A percentile compares a stretch with the other conserved stretches of the same genome.
phyloP scores from a whole-genome alignment of 2,329 filamentous ascomycete genomes.

The Epichloe sylvatica region DNA sequence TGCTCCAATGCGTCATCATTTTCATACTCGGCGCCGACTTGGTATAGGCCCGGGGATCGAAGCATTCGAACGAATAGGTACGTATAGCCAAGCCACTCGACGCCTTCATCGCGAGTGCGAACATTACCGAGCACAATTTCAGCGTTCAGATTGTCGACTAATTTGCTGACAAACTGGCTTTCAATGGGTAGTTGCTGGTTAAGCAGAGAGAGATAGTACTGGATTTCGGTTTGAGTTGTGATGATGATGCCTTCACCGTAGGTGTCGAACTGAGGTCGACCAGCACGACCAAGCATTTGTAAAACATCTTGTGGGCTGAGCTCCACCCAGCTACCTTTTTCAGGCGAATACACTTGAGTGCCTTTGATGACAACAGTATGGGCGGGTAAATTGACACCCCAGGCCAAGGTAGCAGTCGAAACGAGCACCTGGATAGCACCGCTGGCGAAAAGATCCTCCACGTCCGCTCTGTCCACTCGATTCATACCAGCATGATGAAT shows the following conservation, averaged over 20 bases:
- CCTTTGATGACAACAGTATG: conserved; percentile 99
- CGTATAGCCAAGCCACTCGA: conserved; percentile 98
- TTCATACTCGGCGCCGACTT: conserved; percentile 90
- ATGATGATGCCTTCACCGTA: conserved; percentile 99
- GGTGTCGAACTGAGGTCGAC: conserved; percentile 90
- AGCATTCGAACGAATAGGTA: conserved; percentile 98
- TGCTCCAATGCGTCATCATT: conserved; percentile 85
- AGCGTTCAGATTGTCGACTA: conserved; percentile 92
- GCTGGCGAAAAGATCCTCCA: conserved; percentile 86
- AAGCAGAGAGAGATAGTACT: conserved; percentile 90
- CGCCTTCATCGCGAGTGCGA: conserved; percentile 79
- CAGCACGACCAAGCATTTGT: conserved; percentile 96
- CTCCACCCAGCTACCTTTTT: conserved; percentile 98
- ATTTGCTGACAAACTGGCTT: conserved; percentile 81
- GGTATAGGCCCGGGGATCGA: conserved; percentile 84
- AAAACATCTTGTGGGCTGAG: conserved; percentile 93
- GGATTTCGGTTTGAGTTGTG: conserved; percentile 85
- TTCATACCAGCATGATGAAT: conserved; percentile 98
- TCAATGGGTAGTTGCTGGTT: conserved; percentile 98
- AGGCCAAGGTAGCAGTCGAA: conserved; percentile 93
- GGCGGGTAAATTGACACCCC: conserved; percentile 96
- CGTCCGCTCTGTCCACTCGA: conserved; percentile 82
- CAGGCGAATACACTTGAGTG: conserved; percentile 92
- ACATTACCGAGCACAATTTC: conserved; percentile 93
- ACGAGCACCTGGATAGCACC: conserved; percentile 90